phyloP scores from a whole-genome alignment of 2,329 filamentous ascomycete species.

The Purpureocillium lavendulum region DNA sequence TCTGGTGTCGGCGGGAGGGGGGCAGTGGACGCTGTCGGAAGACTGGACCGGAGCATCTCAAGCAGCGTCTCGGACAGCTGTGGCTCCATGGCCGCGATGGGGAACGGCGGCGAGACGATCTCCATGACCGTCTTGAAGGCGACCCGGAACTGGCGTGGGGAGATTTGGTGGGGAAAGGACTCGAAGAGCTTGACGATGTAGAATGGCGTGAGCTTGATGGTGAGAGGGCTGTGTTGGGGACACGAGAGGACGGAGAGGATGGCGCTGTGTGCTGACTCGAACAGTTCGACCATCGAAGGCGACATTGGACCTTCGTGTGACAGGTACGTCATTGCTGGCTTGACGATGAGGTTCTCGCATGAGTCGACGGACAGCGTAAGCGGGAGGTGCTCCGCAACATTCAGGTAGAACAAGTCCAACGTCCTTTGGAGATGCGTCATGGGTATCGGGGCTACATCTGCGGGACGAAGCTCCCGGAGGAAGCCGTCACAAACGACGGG shows the following conservation, averaged over 20 bases:
- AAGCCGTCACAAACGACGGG: slow-evolving; percentile 58
- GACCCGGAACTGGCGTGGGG: slow-evolving; percentile 76
- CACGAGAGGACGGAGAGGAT: slow-evolving; percentile 73
- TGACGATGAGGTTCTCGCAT: slow-evolving; percentile 66
- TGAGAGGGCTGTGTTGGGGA: slow-evolving; percentile 65
- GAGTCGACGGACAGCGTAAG: slow-evolving; percentile 56
- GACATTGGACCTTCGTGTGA: slow-evolving; percentile 33
- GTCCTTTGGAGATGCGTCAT: slow-evolving; percentile 49
- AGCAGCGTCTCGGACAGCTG: slow-evolving; percentile 72
- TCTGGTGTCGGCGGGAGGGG: slow-evolving; percentile 31
- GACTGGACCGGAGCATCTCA: slow-evolving; percentile 62
- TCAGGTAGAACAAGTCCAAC: slow-evolving; percentile 83
- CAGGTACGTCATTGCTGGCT: slow-evolving; percentile 68
- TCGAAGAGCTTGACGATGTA: slow-evolving; percentile 76
- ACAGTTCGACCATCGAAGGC: slow-evolving; percentile 49
- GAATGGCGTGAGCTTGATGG: slow-evolving; percentile 65
- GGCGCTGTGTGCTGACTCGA: slow-evolving; percentile 80
- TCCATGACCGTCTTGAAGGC: slow-evolving; percentile 81
- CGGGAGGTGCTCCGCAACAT: slow-evolving; percentile 76
- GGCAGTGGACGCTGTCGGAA: slow-evolving; percentile 40
- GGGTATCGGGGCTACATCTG: slow-evolving; percentile 21
- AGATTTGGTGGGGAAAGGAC: slow-evolving; percentile 71
- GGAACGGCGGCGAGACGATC: slow-evolving; percentile 72
- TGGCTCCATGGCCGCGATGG: slow-evolving; percentile 63
- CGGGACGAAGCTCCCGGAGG: slow-evolving; percentile 49